A percentile compares a stretch with the other conserved stretches of the same genome.
These are phyloP conservation scores for Nelumbo lutea DNA, from an alignment of 164 flowering plant genomes.

Conservation along the genomic window DNA sequence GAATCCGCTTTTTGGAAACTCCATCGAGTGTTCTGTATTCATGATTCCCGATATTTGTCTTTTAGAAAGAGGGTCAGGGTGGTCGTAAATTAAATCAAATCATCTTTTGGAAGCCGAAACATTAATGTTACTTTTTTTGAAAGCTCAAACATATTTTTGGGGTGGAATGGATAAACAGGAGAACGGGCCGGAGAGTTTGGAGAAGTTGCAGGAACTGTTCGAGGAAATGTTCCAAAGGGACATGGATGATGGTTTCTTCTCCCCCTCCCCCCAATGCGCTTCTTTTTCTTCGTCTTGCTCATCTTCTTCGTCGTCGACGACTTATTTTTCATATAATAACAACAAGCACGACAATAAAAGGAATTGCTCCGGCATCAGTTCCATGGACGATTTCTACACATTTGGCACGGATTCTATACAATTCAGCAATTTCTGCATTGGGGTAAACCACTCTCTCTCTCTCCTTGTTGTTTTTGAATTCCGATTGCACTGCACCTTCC, in stretches of 20 bases:
- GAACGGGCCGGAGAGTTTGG: slow-evolving; percentile 56
- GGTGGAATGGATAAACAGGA: slow-evolving; percentile 34
- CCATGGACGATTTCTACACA: slow-evolving; percentile 1
- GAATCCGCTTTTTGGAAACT: too few species aligned
- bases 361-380: slow-evolving; percentile 36
- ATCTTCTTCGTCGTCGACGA: too few species aligned
- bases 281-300: slow-evolving; percentile 11
- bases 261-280: slow-evolving; percentile 17
- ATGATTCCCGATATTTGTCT: too few species aligned
- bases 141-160: neutral
- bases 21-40: too few species aligned
- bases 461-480: neutral
- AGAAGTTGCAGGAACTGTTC: slow-evolving; percentile 65
- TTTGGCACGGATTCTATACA: slow-evolving; percentile 16
- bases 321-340: neutral
- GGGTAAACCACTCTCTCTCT: slow-evolving; percentile 33
- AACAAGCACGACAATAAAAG: slow-evolving; percentile 31
- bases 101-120: too few species aligned
- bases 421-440: slow-evolving; percentile 43
- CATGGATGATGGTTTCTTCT: slow-evolving; percentile 2
- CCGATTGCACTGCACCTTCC: too few species aligned
- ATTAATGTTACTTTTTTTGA: neutral
- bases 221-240: slow-evolving; percentile 66
- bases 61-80: too few species aligned
- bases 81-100: too few species aligned